Evolutionary conservation across 129 eudicot genomes (phyloP).

Genomic region (Lactuca saligna): DNA sequence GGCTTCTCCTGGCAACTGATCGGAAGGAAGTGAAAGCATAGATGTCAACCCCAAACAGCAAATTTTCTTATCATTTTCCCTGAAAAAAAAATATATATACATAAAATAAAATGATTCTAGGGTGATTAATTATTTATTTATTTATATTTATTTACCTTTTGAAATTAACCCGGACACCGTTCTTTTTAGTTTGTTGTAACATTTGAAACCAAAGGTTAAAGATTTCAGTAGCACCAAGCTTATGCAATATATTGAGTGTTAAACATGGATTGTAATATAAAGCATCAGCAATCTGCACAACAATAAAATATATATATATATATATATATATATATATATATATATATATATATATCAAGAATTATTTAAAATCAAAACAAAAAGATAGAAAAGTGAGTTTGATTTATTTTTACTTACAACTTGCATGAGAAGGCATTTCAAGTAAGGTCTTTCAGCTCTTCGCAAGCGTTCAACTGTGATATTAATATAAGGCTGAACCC

Average conservation of each 20-base stretch:
- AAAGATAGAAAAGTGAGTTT: too few species aligned
- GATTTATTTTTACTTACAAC: slow-evolving; percentile 50
- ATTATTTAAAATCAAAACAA: background rate
- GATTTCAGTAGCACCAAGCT: slow-evolving; percentile 81
- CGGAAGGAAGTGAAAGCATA: slow-evolving; percentile 68
- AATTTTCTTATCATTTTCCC: slow-evolving; percentile 79
- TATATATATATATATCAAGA: too few species aligned
- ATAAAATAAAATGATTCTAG: background rate
- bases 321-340: too few species aligned
- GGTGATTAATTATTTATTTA: background rate
- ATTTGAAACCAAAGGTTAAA: slow-evolving; percentile 94
- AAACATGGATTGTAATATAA: slow-evolving; percentile 74
- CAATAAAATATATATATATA: background rate
- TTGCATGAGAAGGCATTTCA: slow-evolving; percentile 77
- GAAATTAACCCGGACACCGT: slow-evolving; percentile 64
- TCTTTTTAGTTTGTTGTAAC: slow-evolving; percentile 88
- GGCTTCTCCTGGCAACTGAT: slow-evolving; percentile 85
- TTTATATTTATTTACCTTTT: slow-evolving; percentile 43
- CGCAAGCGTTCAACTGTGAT: slow-evolving; percentile 71
- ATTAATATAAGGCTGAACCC: slow-evolving; percentile 86
- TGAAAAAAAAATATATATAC: slow-evolving; percentile 33
- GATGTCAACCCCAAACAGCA: slow-evolving; percentile 93
- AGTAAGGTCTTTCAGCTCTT: slow-evolving; percentile 57
- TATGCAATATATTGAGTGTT: slow-evolving; percentile 70
- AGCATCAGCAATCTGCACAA: slow-evolving; percentile 72